phyloP scores from a whole-genome alignment of 257 asterid species.

The Solanum chiquidenum region DNA sequence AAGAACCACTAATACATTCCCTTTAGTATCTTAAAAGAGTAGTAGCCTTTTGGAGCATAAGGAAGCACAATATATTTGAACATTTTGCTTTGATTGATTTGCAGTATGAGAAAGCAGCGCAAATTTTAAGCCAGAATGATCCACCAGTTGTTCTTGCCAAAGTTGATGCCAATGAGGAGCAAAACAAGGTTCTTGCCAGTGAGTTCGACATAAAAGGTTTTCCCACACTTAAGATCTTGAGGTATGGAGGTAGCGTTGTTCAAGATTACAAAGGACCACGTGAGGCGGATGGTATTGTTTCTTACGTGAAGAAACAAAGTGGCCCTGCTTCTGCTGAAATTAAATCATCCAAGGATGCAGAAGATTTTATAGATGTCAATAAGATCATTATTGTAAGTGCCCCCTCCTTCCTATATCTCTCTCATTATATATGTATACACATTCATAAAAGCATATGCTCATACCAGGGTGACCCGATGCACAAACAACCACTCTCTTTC shows the following conservation, averaged over 20 bases:
- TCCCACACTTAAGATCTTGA: slow-evolving; percentile 72
- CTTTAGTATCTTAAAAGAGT: not conserved
- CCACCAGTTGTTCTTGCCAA: slow-evolving; percentile 69
- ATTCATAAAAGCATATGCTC: not conserved
- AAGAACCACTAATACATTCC: not conserved
- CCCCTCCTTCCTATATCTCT: not conserved
- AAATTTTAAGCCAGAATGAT: slow-evolving; percentile 54
- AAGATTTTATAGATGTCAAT: slow-evolving; percentile 29
- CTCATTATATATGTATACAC: not conserved
- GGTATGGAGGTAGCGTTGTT: slow-evolving; percentile 65
- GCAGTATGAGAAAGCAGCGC: slow-evolving; percentile 92
- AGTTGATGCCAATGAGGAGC: slow-evolving; percentile 59
- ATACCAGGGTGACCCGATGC: not conserved
- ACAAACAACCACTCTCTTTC: not conserved
- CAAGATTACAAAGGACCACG: slow-evolving; percentile 93
- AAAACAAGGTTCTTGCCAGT: slow-evolving; percentile 44
- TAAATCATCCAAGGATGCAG: slow-evolving; percentile 55
- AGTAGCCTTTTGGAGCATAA: not conserved
- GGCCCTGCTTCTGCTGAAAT: slow-evolving; percentile 78
- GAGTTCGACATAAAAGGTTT: slow-evolving; percentile 56
- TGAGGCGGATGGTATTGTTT: slow-evolving; percentile 77
- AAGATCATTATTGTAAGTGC: slow-evolving; percentile 68
- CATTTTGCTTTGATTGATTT: not conserved
- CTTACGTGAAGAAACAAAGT: slow-evolving; percentile 60
- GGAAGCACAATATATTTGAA: not conserved